Evolutionary conservation across 768 basidiomycete genomes (phyloP), one percentile per base, ranked within the genome.

Genomic region (Leccinum disarticulatum): DNA sequence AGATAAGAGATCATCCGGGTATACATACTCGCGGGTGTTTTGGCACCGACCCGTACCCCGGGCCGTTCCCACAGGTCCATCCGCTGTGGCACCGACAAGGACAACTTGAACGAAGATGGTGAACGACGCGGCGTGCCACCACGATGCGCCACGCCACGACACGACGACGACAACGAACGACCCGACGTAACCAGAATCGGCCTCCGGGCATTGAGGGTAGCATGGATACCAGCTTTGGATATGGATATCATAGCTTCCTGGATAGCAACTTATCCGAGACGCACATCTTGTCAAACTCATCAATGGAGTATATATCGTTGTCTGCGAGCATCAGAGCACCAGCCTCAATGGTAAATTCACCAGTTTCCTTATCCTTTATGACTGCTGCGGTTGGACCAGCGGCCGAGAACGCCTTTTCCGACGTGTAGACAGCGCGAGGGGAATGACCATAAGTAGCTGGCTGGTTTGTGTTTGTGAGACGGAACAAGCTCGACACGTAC

Each of bases 241-340:
- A 98, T 98, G 30, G 95, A 97, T 67, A 98, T 98, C 1, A 98
- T 98, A 7, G 96, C 95, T 81, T 98, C 96, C 80, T 99, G 97
- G 68, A 99, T 98, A 36, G 97, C 96, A 46, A 98, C 94, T 73
- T 98, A 73, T 98, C 97, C 0, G 92, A 87, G 54, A 98, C 87
- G 72, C 98, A 95, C 97, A 99, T 99, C 76, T 99, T 99, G 83
- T 99, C 97, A 69, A 99, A 99, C 75, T 98, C 97, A 77, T 98
- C 97, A 68, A 99, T 99, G n/a, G 95, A 95, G 70, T 97, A 99
- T 71, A 98, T 98, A 8, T 96, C 97, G 67, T 98, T 98, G 77
- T 99, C 97, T 6, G 97, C 97, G 4, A 99, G 84, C 97, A 99
- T 98, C 64, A 99, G 83, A 4, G 97, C 96, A 52, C 97, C 97